Conservation (phyloP, 768 basidiomycete species). For the Boletus reticulatus region DNA sequence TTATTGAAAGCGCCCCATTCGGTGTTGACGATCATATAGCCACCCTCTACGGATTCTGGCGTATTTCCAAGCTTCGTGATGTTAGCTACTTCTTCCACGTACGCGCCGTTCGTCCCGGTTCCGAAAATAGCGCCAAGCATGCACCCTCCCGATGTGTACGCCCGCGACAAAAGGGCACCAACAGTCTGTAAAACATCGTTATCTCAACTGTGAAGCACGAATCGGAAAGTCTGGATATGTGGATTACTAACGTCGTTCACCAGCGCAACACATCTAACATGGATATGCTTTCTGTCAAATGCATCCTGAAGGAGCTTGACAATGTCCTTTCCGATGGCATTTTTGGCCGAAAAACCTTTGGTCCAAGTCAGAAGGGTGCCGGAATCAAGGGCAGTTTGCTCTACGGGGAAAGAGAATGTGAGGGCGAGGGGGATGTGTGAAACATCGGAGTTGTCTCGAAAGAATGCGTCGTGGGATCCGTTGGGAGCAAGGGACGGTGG, state of each 20-base stretch:
- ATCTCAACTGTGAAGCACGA: constrained; percentile 1
- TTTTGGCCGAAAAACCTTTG: constrained; percentile 92
- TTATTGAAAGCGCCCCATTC: constrained; percentile 99
- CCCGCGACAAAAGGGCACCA: constrained; percentile 88
- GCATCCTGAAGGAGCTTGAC: constrained; percentile 89
- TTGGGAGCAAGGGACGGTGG: constrained; percentile 26
- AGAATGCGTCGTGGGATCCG: constrained; percentile 10
- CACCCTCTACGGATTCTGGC: constrained; percentile 56
- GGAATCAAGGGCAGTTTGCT: constrained; percentile 88
- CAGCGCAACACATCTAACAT: constrained; percentile 86
- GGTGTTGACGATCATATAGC: constrained; percentile 92
- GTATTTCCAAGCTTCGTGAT: constrained; percentile 79
- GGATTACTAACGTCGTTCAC: constrained; percentile 85
- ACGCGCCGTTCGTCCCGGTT: constrained; percentile 98
- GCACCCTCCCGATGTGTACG: constrained; percentile 92
- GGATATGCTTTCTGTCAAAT: constrained; percentile 88
- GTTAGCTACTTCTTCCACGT: constrained; percentile 83
- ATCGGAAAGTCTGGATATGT: constrained; percentile 18
- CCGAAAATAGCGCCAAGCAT: constrained; percentile 92
- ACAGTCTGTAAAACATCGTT: constrained; percentile 64
- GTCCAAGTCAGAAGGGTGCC: constrained; percentile 95
- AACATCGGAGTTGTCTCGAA: constrained; percentile 29
- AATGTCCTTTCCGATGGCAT: constrained; percentile 86
- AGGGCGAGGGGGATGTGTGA: constrained; percentile 73
- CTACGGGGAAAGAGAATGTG: constrained; percentile 97